phyloP scores from a whole-genome alignment of 2,329 filamentous ascomycete species.

The Cadophora sp. region DNA sequence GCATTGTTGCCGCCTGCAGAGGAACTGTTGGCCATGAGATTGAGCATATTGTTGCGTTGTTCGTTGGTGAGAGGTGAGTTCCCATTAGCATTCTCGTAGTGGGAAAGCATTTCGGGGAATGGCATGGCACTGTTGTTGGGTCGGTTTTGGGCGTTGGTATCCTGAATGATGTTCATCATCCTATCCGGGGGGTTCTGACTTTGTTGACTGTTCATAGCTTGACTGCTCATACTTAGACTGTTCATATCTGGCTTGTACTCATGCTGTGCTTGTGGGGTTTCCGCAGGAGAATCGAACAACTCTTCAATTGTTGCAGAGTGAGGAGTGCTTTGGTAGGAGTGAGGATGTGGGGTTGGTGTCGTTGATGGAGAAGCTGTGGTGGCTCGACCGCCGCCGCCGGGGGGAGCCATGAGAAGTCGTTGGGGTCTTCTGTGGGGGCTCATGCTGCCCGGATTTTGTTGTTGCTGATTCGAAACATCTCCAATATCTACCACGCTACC shows the following conservation, averaged over 20 bases:
- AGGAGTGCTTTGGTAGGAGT: slow-evolving; percentile 40
- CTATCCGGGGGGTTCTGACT: slow-evolving; percentile 63
- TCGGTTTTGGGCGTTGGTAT: slow-evolving; percentile 62
- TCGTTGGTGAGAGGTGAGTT: slow-evolving; percentile 63
- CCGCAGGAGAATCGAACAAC: slow-evolving; percentile 58
- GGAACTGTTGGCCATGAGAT: slow-evolving; percentile 59
- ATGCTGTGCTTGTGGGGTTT: slow-evolving; percentile 62
- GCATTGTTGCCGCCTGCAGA: slow-evolving; percentile 42
- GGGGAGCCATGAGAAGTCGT: slow-evolving; percentile 45
- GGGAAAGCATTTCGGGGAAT: slow-evolving; percentile 57
- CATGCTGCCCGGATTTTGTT: slow-evolving; percentile 35
- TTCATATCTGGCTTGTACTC: slow-evolving; percentile 42
- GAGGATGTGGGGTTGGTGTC: slow-evolving; percentile 41
- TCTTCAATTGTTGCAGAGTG: slow-evolving; percentile 66
- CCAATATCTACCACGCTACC: slow-evolving; percentile 68
- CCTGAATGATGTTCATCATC: slow-evolving; percentile 72
- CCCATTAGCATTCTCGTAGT: slow-evolving; percentile 52
- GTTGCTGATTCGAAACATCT: slow-evolving; percentile 53
- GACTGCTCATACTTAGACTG: slow-evolving; percentile 55
- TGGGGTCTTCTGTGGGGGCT: slow-evolving; percentile 43
- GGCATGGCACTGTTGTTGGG: slow-evolving; percentile 49
- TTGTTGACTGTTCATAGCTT: slow-evolving; percentile 46
- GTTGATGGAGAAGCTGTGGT: slow-evolving; percentile 38
- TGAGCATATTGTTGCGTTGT: slow-evolving; percentile 64
- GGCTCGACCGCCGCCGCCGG: slow-evolving; percentile 28